Conservation (phyloP, 768 basidiomycete species). For the Suillus decipiens region DNA sequence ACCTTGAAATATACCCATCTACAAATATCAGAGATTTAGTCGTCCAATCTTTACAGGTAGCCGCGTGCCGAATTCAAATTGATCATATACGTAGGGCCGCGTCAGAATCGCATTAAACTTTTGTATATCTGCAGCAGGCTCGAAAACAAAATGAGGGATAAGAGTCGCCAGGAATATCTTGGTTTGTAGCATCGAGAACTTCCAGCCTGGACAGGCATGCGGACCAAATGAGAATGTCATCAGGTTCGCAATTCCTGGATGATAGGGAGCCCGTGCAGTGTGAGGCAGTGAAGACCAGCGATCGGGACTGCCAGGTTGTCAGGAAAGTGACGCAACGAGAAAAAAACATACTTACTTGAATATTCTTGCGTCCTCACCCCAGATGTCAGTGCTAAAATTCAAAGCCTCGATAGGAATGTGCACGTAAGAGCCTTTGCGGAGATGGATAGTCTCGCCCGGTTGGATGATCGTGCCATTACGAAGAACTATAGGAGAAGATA, state of each 20-base stretch:
- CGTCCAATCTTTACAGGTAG: constrained; percentile 40
- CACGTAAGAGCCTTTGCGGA: constrained; percentile 56
- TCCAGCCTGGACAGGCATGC: constrained; percentile 50
- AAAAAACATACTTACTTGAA: constrained; percentile 49
- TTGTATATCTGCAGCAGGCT: constrained; percentile 42
- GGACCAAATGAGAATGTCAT: constrained; percentile 58
- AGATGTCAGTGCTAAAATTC: constrained; percentile 51
- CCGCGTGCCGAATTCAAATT: constrained; percentile 41
- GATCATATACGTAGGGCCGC: constrained; percentile 46
- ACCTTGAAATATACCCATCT: not conserved
- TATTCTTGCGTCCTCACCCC: constrained; percentile 52
- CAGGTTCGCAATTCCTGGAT: constrained; percentile 50
- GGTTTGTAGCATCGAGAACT: constrained; percentile 49
- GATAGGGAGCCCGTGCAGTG: constrained; percentile 34
- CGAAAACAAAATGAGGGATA: constrained; percentile 47
- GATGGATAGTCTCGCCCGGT: constrained; percentile 40
- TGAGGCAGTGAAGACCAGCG: constrained; percentile 50
- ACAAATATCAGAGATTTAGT: constrained; percentile 8
- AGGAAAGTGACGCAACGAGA: not conserved
- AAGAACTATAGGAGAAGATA: constrained; percentile 46
- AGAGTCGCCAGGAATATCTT: constrained; percentile 52
- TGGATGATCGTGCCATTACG: constrained; percentile 40
- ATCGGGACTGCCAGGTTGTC: constrained; percentile 42
- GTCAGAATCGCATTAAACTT: constrained; percentile 54
- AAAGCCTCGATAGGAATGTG: constrained; percentile 61